These are phyloP conservation scores for Emergomyces orientalis DNA, from an alignment of 2,329 filamentous ascomycete genomes.

Conservation along the genomic window DNA sequence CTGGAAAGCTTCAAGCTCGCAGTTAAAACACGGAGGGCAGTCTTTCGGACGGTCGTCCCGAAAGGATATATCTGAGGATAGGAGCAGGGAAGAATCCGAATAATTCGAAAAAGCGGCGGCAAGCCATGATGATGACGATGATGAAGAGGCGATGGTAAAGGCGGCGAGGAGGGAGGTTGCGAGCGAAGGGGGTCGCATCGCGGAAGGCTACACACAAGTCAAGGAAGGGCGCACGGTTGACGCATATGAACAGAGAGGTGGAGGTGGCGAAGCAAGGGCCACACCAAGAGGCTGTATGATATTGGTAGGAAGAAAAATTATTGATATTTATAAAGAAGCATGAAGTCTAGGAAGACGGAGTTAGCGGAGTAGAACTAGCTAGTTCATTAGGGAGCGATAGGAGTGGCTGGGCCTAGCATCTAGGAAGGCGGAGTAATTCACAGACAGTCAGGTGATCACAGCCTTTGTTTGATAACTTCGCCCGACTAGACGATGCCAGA, in stretches of 20 bases:
- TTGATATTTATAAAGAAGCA: neutral
- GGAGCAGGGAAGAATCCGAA: slow-evolving; percentile 52
- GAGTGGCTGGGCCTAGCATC: neutral
- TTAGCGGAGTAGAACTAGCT: neutral
- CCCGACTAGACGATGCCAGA: neutral
- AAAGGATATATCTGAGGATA: slow-evolving; percentile 54
- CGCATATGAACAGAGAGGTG: neutral
- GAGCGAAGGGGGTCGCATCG: slow-evolving; percentile 14
- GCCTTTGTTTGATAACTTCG: neutral
- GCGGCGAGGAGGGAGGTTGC: slow-evolving; percentile 15
- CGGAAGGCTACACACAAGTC: slow-evolving; percentile 13
- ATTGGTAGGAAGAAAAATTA: neutral
- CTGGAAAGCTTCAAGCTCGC: slow-evolving; percentile 81
- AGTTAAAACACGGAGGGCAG: slow-evolving; percentile 72
- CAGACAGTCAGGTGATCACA: neutral
- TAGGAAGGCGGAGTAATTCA: no score
- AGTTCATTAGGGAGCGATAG: neutral
- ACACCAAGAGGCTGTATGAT: neutral
- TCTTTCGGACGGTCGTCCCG: slow-evolving; percentile 58
- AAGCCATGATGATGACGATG: slow-evolving; percentile 21
- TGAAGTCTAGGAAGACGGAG: neutral
- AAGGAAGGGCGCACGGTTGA: neutral
- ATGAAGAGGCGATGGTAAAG: slow-evolving; percentile 19
- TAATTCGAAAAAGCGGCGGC: slow-evolving; percentile 41
- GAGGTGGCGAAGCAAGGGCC: neutral